Conservation (phyloP, 202 grass and related monocot species). For the Alloteropsis angusta region DNA sequence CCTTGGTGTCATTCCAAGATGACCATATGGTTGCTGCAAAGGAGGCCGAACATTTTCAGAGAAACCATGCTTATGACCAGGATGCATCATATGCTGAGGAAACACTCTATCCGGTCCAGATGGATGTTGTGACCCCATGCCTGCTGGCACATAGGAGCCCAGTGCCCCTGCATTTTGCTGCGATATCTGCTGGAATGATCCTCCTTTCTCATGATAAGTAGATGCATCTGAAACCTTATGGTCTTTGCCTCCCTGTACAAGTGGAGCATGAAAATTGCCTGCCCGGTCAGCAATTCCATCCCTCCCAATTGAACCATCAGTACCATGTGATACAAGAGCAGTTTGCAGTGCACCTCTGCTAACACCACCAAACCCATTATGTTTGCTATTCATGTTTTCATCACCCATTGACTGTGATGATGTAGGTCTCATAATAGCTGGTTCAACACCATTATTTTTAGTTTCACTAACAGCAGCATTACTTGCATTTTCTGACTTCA, state of each 20-base stretch:
- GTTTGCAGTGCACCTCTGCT: slow-evolving; percentile 27
- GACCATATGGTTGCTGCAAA: slow-evolving; percentile 34
- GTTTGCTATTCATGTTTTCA: slow-evolving; percentile 29
- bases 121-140: slow-evolving; percentile 29
- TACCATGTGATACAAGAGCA: slow-evolving; percentile 8
- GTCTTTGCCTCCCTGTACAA: slow-evolving; percentile 16
- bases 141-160: slow-evolving; percentile 26
- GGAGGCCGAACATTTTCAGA: slow-evolving; percentile 37
- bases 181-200: slow-evolving; percentile 18
- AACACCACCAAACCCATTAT: slow-evolving; percentile 22
- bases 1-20: slow-evolving; percentile 38
- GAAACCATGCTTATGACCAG: slow-evolving; percentile 29
- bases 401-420: slow-evolving; percentile 3
- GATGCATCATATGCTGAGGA: slow-evolving; percentile 36
- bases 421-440: slow-evolving; percentile 8
- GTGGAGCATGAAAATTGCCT: slow-evolving; percentile 26
- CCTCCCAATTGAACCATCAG: slow-evolving; percentile 20
- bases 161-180: slow-evolving; percentile 17
- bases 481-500: slow-evolving; percentile 28
- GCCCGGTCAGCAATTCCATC: slow-evolving; percentile 22
- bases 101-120: slow-evolving; percentile 31
- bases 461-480: slow-evolving; percentile 20
- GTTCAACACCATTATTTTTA: slow-evolving; percentile 20
- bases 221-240: slow-evolving; percentile 17
- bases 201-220: slow-evolving; percentile 28